Base-by-base conservation (phyloP, 257 asterid genomes). In the Buddleja alternifolia region DNA sequence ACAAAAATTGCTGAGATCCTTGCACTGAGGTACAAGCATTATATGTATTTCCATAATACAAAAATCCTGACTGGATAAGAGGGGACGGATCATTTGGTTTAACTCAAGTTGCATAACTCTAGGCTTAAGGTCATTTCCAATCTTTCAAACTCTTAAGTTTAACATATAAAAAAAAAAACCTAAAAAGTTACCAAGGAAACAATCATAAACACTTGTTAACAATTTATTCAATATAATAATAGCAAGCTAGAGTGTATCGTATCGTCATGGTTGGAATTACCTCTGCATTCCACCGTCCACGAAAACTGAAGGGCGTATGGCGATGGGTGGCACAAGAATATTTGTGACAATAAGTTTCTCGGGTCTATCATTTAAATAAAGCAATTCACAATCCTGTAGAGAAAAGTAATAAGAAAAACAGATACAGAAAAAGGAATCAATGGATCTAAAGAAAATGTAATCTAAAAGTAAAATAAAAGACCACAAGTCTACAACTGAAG, bases 251-350 rank as follows among this genome's bases (percentile, higher is more conserved):
- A 14, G 66, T 70, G 42, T 32, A 66, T n/a, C n/a, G n/a, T n/a
- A n/a, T 39, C 29, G 25, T 32, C n/a, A 36, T 23, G 55, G 39
- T 36, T 46, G 44, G 68, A 41, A 44, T 72, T 66, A 90, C 97
- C 99, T 93, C 52, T 71, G 92, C 24, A 75, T 36, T 72, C 97
- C 96, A 77, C 96, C 95, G 68, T 88, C 96, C 71, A 90, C 93
- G 74, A 93, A 75, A 75, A 90, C 97, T 42, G 99, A 90, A 77
- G 99, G 99, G 36, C 99, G 97, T 70, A 90, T 84, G 75, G 96
- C 78, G 45, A 25, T 84, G 50, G 98, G 98, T 50, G 98, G 98
- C 67, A 93, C 98, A 69, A 85, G 83, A 75, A 93, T 84, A 84
- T 75, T 85, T 57, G 92, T 81, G 55, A 86, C 72, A 45, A 93